Conservation (phyloP, 2,329 filamentous ascomycete species). For the Coniochaeta sp. region DNA sequence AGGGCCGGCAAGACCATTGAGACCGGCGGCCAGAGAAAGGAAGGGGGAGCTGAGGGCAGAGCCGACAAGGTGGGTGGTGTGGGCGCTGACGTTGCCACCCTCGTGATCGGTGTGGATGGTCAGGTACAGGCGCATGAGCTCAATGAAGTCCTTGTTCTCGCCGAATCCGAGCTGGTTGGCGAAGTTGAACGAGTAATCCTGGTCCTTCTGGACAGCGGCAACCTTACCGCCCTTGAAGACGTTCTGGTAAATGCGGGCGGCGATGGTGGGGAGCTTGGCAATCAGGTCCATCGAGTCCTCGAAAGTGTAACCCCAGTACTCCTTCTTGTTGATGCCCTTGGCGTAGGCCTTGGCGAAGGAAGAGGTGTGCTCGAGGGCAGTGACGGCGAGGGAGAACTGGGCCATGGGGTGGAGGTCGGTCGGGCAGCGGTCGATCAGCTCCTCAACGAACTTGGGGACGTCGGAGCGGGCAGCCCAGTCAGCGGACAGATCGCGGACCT, state of each 20-base stretch:
- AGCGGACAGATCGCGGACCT: conserved; percentile 95
- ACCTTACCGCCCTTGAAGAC: conserved; percentile 99
- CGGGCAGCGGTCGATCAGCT: conserved; percentile 99
- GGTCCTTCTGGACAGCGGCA: conserved; percentile 89
- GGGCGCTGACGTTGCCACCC: conserved; percentile 96
- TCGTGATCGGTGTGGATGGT: conserved; percentile 99
- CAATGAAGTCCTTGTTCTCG: conserved; percentile 91
- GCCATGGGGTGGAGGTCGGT: conserved; percentile 99
- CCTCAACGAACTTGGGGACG: conserved; percentile 95
- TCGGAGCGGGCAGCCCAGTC: conserved; percentile 98
- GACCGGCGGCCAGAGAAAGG: conserved; percentile 91
- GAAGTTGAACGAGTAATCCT: conserved; percentile 99
- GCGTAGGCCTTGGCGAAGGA: conserved; percentile 97
- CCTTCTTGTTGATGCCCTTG: conserved; percentile 98
- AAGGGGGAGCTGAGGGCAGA: conserved; percentile 94
- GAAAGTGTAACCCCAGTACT: conserved; percentile 99
- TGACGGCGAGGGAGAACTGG: conserved; percentile 96
- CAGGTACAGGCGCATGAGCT: conserved; percentile 97
- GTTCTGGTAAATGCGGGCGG: conserved; percentile 98
- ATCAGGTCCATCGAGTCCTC: conserved; percentile 99
- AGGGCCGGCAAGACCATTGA: conserved; percentile 96
- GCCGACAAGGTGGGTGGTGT: conserved; percentile 98
- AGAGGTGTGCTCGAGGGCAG: conserved; percentile 96
- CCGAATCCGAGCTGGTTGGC: conserved; percentile 98
- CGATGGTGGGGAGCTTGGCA: conserved; percentile 97